These are phyloP conservation scores for Pythium phragmitis DNA, from an alignment of 352 stramenopile genomes.

Conservation along the genomic window DNA sequence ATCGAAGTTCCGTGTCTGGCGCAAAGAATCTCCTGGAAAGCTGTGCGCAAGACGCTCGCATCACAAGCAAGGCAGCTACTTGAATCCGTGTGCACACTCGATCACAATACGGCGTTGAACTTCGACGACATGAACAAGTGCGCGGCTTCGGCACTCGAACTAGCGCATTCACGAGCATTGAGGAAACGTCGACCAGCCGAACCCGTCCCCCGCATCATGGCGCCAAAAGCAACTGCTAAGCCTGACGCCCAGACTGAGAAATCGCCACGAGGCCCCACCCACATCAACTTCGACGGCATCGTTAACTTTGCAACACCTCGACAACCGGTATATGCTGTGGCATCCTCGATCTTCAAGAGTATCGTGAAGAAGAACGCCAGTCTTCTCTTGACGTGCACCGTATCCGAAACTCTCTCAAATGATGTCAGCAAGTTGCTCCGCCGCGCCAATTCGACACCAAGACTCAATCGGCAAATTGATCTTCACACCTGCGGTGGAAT, in stretches of 20 bases:
- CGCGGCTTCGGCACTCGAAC: not conserved
- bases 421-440: constrained; percentile 11
- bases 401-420: not conserved
- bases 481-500: not conserved
- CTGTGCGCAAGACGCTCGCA: not conserved
- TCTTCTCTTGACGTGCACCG: not conserved
- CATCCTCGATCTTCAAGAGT: constrained; percentile 8
- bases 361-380: constrained; percentile 23
- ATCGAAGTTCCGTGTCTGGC: not conserved
- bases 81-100: not conserved
- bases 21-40: not conserved
- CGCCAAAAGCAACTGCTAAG: not conserved
- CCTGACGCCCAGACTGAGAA: not conserved
- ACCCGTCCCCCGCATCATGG: not conserved
- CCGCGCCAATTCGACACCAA: not conserved
- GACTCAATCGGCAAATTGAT: not conserved
- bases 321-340: not conserved
- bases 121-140: not conserved
- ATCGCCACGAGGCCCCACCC: not conserved
- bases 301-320: not conserved
- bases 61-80: not conserved
- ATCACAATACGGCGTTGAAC: not conserved
- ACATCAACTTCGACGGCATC: constrained; percentile 17
- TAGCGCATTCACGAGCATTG: not conserved
- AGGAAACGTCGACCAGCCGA: not conserved